Evolutionary conservation across 2,329 filamentous ascomycete genomes (phyloP), one percentile per base, ranked within the genome.

Genomic region (Epichloe gansuensis): DNA sequence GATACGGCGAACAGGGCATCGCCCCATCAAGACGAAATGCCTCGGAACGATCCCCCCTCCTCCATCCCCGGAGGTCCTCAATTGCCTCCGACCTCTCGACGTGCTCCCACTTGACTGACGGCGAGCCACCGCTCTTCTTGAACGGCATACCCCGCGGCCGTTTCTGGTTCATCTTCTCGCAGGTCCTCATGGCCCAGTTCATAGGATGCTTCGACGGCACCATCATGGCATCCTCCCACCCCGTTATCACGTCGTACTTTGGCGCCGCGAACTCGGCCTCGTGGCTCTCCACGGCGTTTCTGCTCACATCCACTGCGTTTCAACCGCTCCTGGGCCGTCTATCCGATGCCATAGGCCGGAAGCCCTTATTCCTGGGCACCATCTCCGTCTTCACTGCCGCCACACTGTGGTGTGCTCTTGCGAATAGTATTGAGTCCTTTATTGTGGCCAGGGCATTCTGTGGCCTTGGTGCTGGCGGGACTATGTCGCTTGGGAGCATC

Each of bases 211-310:
- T 91, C 61, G 87, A 91, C 69, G 77, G 79, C 11, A 91, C 86
- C 4, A 77, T 91, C 57, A 89, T 91, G 85, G 85, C 85, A 4
- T 88, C 85, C 2, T 84, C 78, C 42, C 87, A 93, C 64, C 86
- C 87, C 0, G 84, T 87, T 53, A 89, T 91, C 55, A 89, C 86
- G 0, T 89, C 85, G 0, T 81, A 90, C 64, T 91, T 91, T 66
- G 71, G 82, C 55, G 78, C 84, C 47, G 86, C 85, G 35, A 89
- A 91, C 64, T 81, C 81, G 46, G 87, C 87, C 3, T 89, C 86
- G 2, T 93, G 87, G 87, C 73, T 91, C 4, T 89, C 85, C 2
- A 91, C 87, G 0, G 80, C 85, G 0, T 91, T 89, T 57, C 68
- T 91, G 38, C 73, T 93, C 39, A 89, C 87, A 0, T 86, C 81